phyloP scores from a whole-genome alignment of 768 basidiomycete genomes.

The Boletus rubescentipes region DNA sequence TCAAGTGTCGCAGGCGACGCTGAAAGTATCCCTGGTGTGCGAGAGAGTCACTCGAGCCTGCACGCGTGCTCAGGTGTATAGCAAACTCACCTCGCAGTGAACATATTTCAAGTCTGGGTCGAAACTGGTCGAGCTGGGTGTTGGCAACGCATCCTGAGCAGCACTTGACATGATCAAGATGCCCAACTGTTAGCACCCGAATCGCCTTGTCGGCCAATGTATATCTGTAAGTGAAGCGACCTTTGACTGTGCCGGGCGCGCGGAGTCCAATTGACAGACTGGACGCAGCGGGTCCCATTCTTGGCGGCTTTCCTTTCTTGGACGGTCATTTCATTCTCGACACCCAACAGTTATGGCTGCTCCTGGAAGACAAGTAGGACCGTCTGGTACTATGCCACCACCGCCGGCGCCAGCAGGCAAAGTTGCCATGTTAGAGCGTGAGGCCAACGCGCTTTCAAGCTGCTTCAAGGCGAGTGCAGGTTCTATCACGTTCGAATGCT shows the following conservation, averaged over 20 bases:
- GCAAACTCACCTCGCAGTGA: constrained; percentile 16
- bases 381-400: constrained; percentile 43
- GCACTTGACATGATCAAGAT: constrained; percentile 20
- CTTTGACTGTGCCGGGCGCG: constrained; percentile 3
- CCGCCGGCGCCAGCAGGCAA: constrained; percentile 48
- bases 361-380: constrained; percentile 29
- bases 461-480: constrained; percentile 53
- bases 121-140: constrained; percentile 17
- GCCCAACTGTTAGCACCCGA: neutral
- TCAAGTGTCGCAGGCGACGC: constrained; percentile 74
- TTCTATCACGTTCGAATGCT: neutral
- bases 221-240: neutral
- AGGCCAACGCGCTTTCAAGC: constrained; percentile 54
- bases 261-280: neutral
- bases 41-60: neutral
- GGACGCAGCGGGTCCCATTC: neutral
- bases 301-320: constrained; percentile 24
- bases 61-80: neutral
- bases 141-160: constrained; percentile 16
- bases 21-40: constrained; percentile 34
- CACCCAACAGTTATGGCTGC: constrained; percentile 21
- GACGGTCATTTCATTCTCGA: constrained; percentile 34
- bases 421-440: constrained; percentile 55
- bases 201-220: neutral
- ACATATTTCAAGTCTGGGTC: constrained; percentile 9